Percentiles rank a stretch among this genome's conserved stretches.
Conservation (phyloP, 2,329 filamentous ascomycete species). For the Chaetomiaceae sp. region DNA sequence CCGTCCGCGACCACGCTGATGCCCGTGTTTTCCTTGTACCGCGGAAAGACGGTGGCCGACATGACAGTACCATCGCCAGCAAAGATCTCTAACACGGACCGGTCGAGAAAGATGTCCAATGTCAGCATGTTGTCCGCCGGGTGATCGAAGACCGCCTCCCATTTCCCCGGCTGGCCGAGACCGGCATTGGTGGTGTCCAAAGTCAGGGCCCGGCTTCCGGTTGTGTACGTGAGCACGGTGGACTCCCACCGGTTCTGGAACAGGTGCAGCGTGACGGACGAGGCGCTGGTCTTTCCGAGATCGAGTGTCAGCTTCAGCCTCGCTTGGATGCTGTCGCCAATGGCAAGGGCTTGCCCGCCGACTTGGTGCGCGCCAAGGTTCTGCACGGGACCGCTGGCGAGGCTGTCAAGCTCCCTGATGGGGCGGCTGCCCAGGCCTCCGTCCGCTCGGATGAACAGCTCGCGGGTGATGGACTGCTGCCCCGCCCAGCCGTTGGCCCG, state of each 20-base stretch:
- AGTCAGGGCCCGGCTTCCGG: conserved; percentile 20
- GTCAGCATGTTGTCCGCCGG: conserved; percentile 20
- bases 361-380: conserved; percentile 16
- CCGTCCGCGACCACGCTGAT: conserved; percentile 19
- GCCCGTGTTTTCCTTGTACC: conserved; percentile 25
- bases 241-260: conserved; percentile 25
- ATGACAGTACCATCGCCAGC: conserved; percentile 26
- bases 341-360: conserved; percentile 11
- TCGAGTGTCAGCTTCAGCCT: conserved; percentile 24
- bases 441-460: conserved; percentile 27
- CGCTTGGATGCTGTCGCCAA: conserved; percentile 23
- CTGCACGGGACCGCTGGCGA: conserved; percentile 19
- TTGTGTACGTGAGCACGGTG: conserved; percentile 22
- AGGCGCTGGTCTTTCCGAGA: conserved; percentile 23
- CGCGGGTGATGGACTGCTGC: conserved; percentile 26
- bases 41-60: conserved; percentile 24
- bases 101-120: conserved; percentile 28
- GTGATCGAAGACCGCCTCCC: conserved; percentile 22
- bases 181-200: conserved; percentile 29
- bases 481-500: conserved; percentile 28
- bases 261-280: conserved; percentile 23
- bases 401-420: conserved; percentile 22
- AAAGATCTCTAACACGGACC: conserved; percentile 27
- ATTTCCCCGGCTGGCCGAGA: conserved; percentile 26
- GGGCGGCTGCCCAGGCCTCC: conserved; percentile 26